Base-by-base conservation (phyloP, 257 asterid species). In the Lycium barbarum region DNA sequence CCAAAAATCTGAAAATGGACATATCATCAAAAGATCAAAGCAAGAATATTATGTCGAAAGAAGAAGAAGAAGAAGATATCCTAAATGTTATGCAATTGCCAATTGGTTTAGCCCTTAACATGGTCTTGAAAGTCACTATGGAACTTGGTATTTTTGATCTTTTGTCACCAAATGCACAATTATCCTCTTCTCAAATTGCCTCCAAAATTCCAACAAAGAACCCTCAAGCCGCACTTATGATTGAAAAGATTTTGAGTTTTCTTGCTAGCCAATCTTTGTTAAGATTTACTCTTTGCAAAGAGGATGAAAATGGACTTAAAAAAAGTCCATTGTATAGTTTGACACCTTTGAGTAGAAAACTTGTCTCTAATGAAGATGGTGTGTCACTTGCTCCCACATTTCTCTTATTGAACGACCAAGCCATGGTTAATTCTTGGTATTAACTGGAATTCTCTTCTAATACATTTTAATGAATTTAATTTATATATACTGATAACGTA, bases 91-190 rank as follows among this genome's bases (percentile, higher is more conserved):
- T 83, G 79, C 80, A 68, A 9, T 20, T 83, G 13, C 55, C 81
- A 33, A 53, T 78, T 65, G 43, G 58, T 40, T 35, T 54, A 38
- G 65, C 62, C 43, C 82, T 83, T 5, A 22, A 43, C 40, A 68
- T 83, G 82, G 89, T 47, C 17, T 84, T 84, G 49, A 54, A 68
- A 54, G 74, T 87, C 43, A 85, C 85, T 13, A 66, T 87, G 49
- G 87, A 87, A 51, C 89, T 87, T 6, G 78, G 85, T 20, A 26
- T 84, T 8, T 87, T 87, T 2, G 86, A 87, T 6, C 51, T 87
- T 35, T 62, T 84, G 5, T 63, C 87, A 43, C 57, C 2, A 72
- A 10, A 72, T 43, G 18, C 80, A 72, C 80, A 72, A 72, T 72
- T 72, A 72, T 45, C 80, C 57, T 72, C 62, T n/a, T 14, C 55